Evolutionary conservation across 352 stramenopile species (phyloP).

Genomic region (Pythium volutum): DNA sequence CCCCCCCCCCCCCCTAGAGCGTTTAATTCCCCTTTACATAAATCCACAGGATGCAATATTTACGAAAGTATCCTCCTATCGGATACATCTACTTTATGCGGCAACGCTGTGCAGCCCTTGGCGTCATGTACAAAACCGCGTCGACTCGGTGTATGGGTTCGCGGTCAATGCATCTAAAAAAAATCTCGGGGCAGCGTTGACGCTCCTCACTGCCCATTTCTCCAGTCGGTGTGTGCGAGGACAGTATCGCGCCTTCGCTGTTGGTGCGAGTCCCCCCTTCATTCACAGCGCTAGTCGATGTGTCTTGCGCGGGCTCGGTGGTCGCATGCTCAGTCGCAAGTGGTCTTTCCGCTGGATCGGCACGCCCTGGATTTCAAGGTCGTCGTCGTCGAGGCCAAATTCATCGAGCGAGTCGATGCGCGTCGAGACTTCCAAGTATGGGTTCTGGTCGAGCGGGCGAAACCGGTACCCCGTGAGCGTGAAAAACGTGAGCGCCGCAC

Average conservation of each 20-base stretch:
- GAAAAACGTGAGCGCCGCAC: slow-evolving; percentile 92
- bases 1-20: too few relatives aligned
- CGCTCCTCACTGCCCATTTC: not conserved
- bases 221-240: not conserved
- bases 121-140: too few relatives aligned
- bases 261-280: not conserved
- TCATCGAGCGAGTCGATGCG: slow-evolving; percentile 79
- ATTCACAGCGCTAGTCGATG: slow-evolving; percentile 7
- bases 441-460: slow-evolving; percentile 86
- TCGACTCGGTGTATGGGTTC: too few relatives aligned
- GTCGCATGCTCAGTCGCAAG: slow-evolving; percentile 20
- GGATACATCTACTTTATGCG: too few relatives aligned
- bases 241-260: not conserved
- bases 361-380: slow-evolving; percentile 36
- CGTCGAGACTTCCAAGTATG: slow-evolving; percentile 86
- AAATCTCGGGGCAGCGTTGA: not conserved
- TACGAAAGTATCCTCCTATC: too few relatives aligned
- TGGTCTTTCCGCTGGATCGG: slow-evolving; percentile 36
- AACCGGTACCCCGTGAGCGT: slow-evolving; percentile 90
- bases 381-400: slow-evolving; percentile 58
- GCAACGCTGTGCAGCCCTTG: too few relatives aligned
- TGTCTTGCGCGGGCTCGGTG: slow-evolving; percentile 20
- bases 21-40: too few relatives aligned
- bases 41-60: too few relatives aligned
- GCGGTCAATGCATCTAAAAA: not conserved